phyloP scores from a whole-genome alignment of 1,284 basidiomycete species.

The Ustilago tritici region DNA sequence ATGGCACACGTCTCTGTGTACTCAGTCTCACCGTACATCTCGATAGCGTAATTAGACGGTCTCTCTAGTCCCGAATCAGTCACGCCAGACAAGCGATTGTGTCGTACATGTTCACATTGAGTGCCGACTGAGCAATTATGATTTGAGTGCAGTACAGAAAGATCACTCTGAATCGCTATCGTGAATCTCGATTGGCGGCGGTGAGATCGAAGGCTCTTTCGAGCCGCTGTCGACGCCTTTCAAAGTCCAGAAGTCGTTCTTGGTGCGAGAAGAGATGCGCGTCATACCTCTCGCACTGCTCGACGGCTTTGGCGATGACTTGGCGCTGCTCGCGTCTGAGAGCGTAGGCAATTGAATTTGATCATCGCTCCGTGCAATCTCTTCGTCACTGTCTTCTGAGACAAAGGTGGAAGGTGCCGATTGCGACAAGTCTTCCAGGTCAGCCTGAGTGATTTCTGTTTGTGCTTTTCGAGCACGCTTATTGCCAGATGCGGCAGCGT shows the following conservation, averaged over 20 bases:
- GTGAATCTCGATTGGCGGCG: constrained; percentile 21
- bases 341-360: constrained; percentile 38
- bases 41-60: background rate
- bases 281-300: constrained; percentile 15
- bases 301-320: constrained; percentile 24
- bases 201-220: constrained; percentile 21
- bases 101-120: background rate
- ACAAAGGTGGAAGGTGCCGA: constrained; percentile 48
- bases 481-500: constrained; percentile 5
- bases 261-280: constrained; percentile 46
- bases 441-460: constrained; percentile 36
- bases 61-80: background rate
- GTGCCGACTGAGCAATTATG: background rate
- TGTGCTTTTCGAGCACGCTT: constrained; percentile 20
- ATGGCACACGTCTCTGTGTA: background rate
- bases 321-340: constrained; percentile 21
- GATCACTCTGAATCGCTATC: constrained; percentile 7
- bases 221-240: constrained; percentile 36
- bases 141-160: background rate
- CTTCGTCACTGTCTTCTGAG: constrained; percentile 40
- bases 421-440: constrained; percentile 47
- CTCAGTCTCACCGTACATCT: background rate
- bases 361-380: constrained; percentile 24
- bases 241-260: constrained; percentile 46
- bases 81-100: background rate